Percentiles rank a stretch among this genome's conserved stretches.
Evolutionary conservation across 306 rosid genomes (phyloP).

Genomic region (Sophora flavescens): DNA sequence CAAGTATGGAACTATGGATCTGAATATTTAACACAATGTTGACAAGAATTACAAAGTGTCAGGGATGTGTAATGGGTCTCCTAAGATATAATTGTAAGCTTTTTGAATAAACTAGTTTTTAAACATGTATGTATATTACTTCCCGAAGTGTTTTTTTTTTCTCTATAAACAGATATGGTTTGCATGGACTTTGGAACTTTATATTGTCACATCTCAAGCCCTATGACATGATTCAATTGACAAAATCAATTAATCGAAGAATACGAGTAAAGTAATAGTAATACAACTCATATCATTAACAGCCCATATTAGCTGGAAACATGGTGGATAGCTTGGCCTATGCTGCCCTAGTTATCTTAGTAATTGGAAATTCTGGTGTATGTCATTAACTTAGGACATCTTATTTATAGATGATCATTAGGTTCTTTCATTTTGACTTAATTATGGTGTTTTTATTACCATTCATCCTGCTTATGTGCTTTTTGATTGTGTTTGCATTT

Average conservation of each 20-base stretch:
- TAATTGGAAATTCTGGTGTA: conserved; percentile 13
- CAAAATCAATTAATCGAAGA: not conserved
- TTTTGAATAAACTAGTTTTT: not conserved
- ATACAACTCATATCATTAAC: not conserved
- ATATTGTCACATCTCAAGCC: not conserved
- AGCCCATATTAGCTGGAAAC: not conserved
- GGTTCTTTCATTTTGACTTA: conserved; percentile 29
- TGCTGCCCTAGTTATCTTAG: conserved; percentile 2
- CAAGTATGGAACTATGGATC: conserved; percentile 26
- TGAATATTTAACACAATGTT: not conserved
- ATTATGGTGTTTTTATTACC: conserved; percentile 11
- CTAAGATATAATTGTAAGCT: not conserved
- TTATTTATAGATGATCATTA: not conserved
- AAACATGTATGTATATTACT: conserved; percentile 6
- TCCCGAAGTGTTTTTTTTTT: not conserved
- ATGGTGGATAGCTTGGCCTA: conserved; percentile 3
- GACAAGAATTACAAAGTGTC: conserved; percentile 4
- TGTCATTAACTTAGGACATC: conserved; percentile 6
- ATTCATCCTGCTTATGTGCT: conserved; percentile 15
- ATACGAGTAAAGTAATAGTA: not conserved
- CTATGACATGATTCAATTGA: not conserved
- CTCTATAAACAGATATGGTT: not conserved
- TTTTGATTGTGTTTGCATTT: conserved; percentile 42
- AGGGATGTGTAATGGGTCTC: conserved; percentile 10
- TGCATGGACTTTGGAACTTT: conserved; percentile 24